These are phyloP conservation scores for Oenanthe javanica DNA, from an alignment of 140 eudicot genomes.

Conservation along the genomic window DNA sequence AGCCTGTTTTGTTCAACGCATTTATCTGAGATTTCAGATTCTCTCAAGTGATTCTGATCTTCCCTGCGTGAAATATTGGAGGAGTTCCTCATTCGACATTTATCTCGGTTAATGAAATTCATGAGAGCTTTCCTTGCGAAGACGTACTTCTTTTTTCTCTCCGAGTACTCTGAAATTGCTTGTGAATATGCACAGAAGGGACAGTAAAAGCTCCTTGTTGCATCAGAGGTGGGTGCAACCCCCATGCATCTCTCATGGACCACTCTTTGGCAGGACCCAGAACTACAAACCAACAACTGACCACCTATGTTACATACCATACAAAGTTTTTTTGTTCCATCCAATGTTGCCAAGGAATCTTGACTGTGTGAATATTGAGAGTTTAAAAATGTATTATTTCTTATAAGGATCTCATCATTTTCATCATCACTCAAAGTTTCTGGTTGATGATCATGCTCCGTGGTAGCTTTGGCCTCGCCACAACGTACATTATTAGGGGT, in stretches of 20 bases:
- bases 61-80: slow-evolving; percentile 7
- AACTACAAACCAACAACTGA: slow-evolving; percentile 48
- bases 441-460: slow-evolving; percentile 3
- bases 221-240: slow-evolving; percentile 39
- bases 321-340: slow-evolving; percentile 41
- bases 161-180: slow-evolving; percentile 49
- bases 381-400: slow-evolving; percentile 40
- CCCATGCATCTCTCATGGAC: slow-evolving; percentile 71
- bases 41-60: slow-evolving; percentile 17
- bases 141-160: slow-evolving; percentile 43
- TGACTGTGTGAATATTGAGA: slow-evolving; percentile 39
- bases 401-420: slow-evolving; percentile 29
- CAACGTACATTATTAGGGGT: slow-evolving; percentile 2
- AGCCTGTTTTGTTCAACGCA: slow-evolving; percentile 17
- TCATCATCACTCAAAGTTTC: slow-evolving; percentile 23
- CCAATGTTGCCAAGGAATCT: slow-evolving; percentile 46
- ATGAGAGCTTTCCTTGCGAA: slow-evolving; percentile 55
- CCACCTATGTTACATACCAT: slow-evolving; percentile 59
- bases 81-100: slow-evolving; percentile 12
- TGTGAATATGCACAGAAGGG: slow-evolving; percentile 82
- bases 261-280: slow-evolving; percentile 45
- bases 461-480: slow-evolving; percentile 12
- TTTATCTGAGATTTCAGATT: slow-evolving; percentile 19
- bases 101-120: slow-evolving; percentile 27
- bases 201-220: slow-evolving; percentile 48